Percentiles rank a stretch among this genome's conserved stretches.
phyloP scores from a whole-genome alignment of 2,329 filamentous ascomycete genomes.

The Botrytis squamosa region DNA sequence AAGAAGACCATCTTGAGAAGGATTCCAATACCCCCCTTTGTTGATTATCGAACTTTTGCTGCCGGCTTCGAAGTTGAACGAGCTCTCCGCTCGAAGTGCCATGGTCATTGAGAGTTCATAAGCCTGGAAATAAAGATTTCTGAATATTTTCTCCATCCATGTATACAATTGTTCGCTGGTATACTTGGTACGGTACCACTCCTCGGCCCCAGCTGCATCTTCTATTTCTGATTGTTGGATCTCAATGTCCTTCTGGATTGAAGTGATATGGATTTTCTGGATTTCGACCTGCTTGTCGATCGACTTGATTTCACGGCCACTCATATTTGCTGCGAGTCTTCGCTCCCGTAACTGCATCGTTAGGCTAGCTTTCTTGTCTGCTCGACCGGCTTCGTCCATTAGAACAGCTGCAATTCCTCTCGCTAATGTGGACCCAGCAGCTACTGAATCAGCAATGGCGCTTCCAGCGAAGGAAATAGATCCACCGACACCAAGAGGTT shows the following conservation, averaged over 20 bases:
- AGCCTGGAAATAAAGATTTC: not conserved
- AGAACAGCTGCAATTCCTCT: not conserved
- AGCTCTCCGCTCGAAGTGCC: not conserved
- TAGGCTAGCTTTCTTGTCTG: conserved; percentile 3
- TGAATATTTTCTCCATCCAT: conserved; percentile 1
- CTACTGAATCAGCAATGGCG: not conserved
- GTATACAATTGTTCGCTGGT: not conserved
- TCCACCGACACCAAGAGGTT: conserved; percentile 5
- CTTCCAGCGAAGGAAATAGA: not conserved
- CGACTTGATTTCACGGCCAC: conserved; percentile 4
- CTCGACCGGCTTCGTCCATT: not conserved
- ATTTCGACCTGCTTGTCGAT: conserved; percentile 4
- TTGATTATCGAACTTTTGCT: not conserved
- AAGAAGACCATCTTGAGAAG: conserved; percentile 17
- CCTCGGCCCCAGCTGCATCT: not conserved
- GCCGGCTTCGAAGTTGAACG: not conserved
- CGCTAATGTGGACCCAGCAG: not conserved
- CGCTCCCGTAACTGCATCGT: conserved; percentile 8
- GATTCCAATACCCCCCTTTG: conserved; percentile 9
- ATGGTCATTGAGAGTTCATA: not conserved
- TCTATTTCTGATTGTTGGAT: not conserved
- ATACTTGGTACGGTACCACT: conserved; percentile 5
- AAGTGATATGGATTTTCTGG: not conserved
- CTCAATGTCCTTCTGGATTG: conserved; percentile 1
- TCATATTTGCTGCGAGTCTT: conserved; percentile 7